Base-by-base conservation (phyloP, 2,329 filamentous ascomycete species). In the Colletotrichum sp. region DNA sequence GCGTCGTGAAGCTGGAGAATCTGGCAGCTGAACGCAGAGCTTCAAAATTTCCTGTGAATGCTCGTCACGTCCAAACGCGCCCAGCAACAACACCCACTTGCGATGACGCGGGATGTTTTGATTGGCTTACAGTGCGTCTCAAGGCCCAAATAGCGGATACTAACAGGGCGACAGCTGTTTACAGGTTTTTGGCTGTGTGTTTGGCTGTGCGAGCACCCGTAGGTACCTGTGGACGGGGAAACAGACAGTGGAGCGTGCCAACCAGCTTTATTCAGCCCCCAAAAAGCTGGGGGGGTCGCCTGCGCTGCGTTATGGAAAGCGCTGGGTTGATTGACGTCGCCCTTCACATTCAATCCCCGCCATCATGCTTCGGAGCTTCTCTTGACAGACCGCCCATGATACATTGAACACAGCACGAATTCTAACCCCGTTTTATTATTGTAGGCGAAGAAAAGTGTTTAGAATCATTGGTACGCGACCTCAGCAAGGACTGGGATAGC, bases 41-140 rank as follows among this genome's bases (percentile, higher is more conserved):
- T 72, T 73, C 72, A 72, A 76, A 72, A 77, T 76, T 76, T 77
- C 73, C 69, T 57, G 60, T 36, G 60, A 76, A 70, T 76, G 76
- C 79, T 80, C 82, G 83, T 84, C 85, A 86, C 84, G 84, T 85
- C 84, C 80, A 84, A 84, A 84, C 84, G 84, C 79, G 82, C 77
- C 72, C 75, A 67, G 71, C 62, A 76, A 66, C 70, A 78, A 77
- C 71, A 76, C 63, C 75, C 72, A 76, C 75, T 64, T 32, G 60
- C 16, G 34, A n/a, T 32, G 60, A 55, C 21, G 18, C 12, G 9
- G 15, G 10, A 12, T 10, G 10, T 3, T 34, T 6, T 76, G 60
- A 76, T 76, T 76, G 75, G 75, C 3, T 16, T 3, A 9, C 8
- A 8, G n/a, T 8, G 3, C 2, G 0, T 6, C 5, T 13, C 1